Conservation (phyloP, 768 basidiomycete genomes). For the Suillus weaverae region DNA sequence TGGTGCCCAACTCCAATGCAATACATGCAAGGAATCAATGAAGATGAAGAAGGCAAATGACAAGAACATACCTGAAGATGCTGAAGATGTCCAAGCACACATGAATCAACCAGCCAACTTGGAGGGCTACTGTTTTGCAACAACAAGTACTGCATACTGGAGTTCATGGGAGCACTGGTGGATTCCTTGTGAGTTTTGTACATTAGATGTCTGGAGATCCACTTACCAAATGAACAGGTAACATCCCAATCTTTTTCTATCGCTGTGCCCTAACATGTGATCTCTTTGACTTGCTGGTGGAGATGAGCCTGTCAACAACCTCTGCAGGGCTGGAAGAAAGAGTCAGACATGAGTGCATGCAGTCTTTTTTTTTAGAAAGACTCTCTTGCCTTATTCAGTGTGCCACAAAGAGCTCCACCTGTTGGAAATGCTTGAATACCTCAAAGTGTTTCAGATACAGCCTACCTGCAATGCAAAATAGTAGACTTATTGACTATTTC, state of each 20-base stretch:
- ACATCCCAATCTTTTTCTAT: constrained; percentile 20
- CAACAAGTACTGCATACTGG: too few species aligned
- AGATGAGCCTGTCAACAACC: constrained; percentile 19
- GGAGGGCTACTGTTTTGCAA: too few species aligned
- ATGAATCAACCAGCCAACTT: too few species aligned
- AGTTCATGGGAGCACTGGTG: too few species aligned
- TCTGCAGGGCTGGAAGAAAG: constrained; percentile 23
- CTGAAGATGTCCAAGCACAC: too few species aligned
- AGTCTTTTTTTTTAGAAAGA: too few species aligned
- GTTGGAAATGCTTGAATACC: constrained; percentile 19
- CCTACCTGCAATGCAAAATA: background rate
- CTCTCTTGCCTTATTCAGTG: too few species aligned
- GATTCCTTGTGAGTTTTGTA: too few species aligned
- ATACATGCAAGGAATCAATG: background rate
- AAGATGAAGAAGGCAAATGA: too few species aligned
- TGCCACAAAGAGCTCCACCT: constrained; percentile 24
- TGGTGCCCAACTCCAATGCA: background rate
- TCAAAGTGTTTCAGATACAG: constrained; percentile 9
- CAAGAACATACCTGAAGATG: too few species aligned
- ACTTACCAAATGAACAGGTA: constrained; percentile 12
- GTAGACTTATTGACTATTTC: background rate
- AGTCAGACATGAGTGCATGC: constrained; percentile 19
- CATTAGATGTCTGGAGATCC: too few species aligned
- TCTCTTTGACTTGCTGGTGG: constrained; percentile 25
- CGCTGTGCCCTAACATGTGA: constrained; percentile 20